Percentiles rank a stretch among this genome's conserved stretches.
Conservation (phyloP, 805 yeast genomes). For the Candida palmyrensis region DNA sequence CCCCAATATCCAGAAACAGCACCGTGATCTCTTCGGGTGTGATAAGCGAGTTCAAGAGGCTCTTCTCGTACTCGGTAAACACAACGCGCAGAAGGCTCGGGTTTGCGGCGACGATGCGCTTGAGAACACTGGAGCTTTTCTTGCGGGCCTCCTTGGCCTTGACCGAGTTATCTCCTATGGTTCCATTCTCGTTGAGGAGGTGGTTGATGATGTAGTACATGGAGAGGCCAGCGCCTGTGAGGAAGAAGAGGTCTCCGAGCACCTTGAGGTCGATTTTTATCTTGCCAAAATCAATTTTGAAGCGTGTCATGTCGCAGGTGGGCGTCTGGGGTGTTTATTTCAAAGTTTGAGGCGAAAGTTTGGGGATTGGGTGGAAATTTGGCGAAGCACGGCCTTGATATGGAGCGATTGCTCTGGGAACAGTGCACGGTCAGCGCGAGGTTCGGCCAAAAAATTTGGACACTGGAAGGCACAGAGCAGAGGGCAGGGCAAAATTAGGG, state of each 20-base stretch:
- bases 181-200: constrained; percentile 25
- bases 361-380: no score
- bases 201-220: constrained; percentile 56
- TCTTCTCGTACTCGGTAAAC: constrained; percentile 69
- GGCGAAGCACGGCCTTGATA: no score
- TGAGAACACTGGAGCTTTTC: constrained; percentile 43
- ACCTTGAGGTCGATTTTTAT: constrained; percentile 34
- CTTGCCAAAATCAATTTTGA: constrained; percentile 33
- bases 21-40: constrained; percentile 80
- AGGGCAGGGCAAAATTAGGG: no score
- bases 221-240: constrained; percentile 62
- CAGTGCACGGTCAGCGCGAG: no score
- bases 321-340: no score
- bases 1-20: constrained; percentile 82
- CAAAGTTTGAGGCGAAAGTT: no score
- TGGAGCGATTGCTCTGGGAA: no score
- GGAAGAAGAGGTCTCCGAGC: constrained; percentile 37
- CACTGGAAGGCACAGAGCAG: no score
- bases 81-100: constrained; percentile 53
- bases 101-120: constrained; percentile 37
- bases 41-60: constrained; percentile 72
- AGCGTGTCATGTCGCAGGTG: constrained; percentile 30
- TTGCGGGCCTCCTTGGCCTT: constrained; percentile 60
- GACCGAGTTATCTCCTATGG: constrained; percentile 21
- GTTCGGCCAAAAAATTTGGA: no score